These are phyloP conservation scores for Phaeosphaeriaceae sp. DNA, from an alignment of 2,329 filamentous ascomycete species.

Conservation along the genomic window DNA sequence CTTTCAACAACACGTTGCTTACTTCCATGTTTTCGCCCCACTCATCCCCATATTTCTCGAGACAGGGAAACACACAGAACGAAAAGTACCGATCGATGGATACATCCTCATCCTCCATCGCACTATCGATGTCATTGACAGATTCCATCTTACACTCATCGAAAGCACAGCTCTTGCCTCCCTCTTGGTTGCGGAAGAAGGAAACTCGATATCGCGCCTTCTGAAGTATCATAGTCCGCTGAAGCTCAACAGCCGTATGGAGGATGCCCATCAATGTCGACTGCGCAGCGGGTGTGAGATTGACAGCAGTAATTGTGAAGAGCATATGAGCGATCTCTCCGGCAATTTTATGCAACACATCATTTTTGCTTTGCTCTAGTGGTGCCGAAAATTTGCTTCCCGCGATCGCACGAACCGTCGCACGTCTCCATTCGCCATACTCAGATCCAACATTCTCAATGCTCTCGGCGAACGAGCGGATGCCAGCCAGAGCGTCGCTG, in stretches of 20 bases:
- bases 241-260: conserved; percentile 31
- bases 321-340: conserved; percentile 30
- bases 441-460: conserved; percentile 25
- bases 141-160: conserved; percentile 39
- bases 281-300: conserved; percentile 22
- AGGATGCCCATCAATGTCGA: conserved; percentile 29
- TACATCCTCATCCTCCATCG: conserved; percentile 30
- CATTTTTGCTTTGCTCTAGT: conserved; percentile 18
- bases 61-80: conserved; percentile 44
- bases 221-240: conserved; percentile 36
- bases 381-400: conserved; percentile 14
- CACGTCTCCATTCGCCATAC: conserved; percentile 37
- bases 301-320: conserved; percentile 30
- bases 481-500: conserved; percentile 21
- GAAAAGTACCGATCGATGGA: conserved; percentile 20
- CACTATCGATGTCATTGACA: conserved; percentile 33
- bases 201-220: conserved; percentile 37
- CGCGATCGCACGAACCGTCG: conserved; percentile 36
- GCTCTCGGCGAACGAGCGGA: conserved; percentile 25
- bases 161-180: conserved; percentile 12
- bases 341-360: conserved; percentile 24
- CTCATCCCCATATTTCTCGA: conserved; percentile 41
- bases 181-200: conserved; percentile 27
- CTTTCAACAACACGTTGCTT: conserved; percentile 38
- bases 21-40: conserved; percentile 32